Percentiles rank a stretch among this genome's conserved stretches.
phyloP scores from a whole-genome alignment of 768 basidiomycete species.

The Pleurotus platypus region DNA sequence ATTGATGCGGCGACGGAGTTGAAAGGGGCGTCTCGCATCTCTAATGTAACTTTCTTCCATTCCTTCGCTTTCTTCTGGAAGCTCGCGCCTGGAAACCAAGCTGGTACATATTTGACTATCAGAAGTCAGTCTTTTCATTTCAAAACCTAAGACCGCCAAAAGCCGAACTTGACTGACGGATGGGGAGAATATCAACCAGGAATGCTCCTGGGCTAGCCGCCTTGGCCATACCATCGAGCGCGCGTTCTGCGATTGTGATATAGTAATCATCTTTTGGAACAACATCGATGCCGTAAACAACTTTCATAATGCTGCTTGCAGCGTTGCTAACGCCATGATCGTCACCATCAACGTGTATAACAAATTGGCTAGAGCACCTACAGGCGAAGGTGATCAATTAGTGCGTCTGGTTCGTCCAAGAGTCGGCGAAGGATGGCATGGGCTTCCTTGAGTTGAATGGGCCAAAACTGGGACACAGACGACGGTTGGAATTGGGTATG shows the following conservation, averaged over 20 bases:
- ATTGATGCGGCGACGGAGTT: constrained; percentile 22
- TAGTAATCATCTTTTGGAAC: constrained; percentile 10
- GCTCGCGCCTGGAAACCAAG: constrained; percentile 40
- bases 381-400: constrained; percentile 49
- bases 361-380: constrained; percentile 20
- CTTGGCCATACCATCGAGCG: constrained; percentile 8
- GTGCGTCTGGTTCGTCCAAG: constrained; percentile 35
- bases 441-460: constrained; percentile 41
- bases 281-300: constrained; percentile 7
- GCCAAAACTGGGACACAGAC: constrained; percentile 36
- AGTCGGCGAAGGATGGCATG: constrained; percentile 42
- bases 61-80: constrained; percentile 33
- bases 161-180: constrained; percentile 7
- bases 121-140: not conserved
- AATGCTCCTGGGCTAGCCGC: constrained; percentile 9
- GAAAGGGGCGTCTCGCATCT: constrained; percentile 19
- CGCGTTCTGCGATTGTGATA: constrained; percentile 9
- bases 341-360: not conserved
- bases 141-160: not conserved
- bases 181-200: constrained; percentile 11
- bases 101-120: constrained; percentile 17
- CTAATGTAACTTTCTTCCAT: constrained; percentile 17
- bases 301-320: constrained; percentile 50
- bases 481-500: constrained; percentile 47
- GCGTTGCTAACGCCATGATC: constrained; percentile 32